A percentile compares a stretch with the other conserved stretches of the same genome.
Evolutionary conservation across 2,329 filamentous ascomycete genomes (phyloP).

Genomic region (Ceratocystis huliohia): DNA sequence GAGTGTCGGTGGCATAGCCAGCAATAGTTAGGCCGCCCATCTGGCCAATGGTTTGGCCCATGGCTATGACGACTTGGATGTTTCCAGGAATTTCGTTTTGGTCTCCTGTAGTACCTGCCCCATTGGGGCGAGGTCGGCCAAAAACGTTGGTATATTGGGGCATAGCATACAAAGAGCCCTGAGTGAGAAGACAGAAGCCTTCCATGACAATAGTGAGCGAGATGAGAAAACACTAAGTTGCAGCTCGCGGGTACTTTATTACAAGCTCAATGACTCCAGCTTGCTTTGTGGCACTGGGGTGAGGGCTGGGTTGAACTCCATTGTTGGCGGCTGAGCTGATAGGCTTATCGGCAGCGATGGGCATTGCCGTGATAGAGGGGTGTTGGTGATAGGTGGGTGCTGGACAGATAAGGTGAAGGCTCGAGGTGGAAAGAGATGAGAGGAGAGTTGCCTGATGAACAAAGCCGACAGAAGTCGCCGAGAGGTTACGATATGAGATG

Average conservation of each 20-base stretch:
- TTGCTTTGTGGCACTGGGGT: neutral
- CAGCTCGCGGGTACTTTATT: slow-evolving; percentile 17
- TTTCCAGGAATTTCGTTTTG: slow-evolving; percentile 31
- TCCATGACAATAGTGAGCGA: slow-evolving; percentile 22
- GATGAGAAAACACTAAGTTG: slow-evolving; percentile 20
- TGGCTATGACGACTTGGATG: slow-evolving; percentile 37
- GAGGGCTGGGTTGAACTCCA: neutral
- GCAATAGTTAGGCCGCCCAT: slow-evolving; percentile 35
- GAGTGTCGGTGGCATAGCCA: slow-evolving; percentile 32
- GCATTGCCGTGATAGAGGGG: neutral
- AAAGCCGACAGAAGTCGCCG: neutral
- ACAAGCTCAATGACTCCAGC: slow-evolving; percentile 9
- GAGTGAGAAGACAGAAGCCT: slow-evolving; percentile 20
- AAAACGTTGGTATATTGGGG: slow-evolving; percentile 27
- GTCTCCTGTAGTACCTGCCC: slow-evolving; percentile 19
- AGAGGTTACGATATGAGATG: slow-evolving; percentile 7
- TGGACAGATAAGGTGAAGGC: neutral
- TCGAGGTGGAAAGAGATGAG: neutral
- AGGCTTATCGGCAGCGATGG: neutral
- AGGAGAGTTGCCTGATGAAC: neutral
- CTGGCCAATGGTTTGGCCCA: slow-evolving; percentile 33
- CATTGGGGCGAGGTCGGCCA: slow-evolving; percentile 23
- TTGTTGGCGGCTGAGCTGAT: neutral
- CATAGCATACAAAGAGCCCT: slow-evolving; percentile 24
- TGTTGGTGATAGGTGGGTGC: neutral